A percentile compares a stretch with the other conserved stretches of the same genome.
Evolutionary conservation across 306 rosid species (phyloP).

Genomic region (Oxytropis ochrocephala): DNA sequence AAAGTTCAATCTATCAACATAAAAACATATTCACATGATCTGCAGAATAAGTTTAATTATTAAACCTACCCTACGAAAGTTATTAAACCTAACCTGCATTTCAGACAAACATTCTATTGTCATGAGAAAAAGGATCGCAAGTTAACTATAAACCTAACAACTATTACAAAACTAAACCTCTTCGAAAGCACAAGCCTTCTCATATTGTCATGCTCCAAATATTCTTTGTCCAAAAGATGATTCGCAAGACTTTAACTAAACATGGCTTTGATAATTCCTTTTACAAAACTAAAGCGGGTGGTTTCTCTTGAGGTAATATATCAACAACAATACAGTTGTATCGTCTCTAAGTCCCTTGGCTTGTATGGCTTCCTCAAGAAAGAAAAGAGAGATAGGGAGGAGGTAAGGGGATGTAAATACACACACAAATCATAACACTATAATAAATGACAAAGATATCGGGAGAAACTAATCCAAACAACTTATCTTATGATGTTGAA

Average conservation of each 20-base stretch:
- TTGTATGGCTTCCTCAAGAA: slow-evolving; percentile 74
- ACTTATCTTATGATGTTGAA: background rate
- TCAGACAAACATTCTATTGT: too few relatives aligned
- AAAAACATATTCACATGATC: too few relatives aligned
- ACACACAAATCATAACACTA: background rate
- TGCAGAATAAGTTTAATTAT: too few relatives aligned
- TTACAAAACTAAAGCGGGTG: slow-evolving; percentile 52
- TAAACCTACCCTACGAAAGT: too few relatives aligned
- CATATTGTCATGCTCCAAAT: slow-evolving; percentile 66
- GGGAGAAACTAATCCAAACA: slow-evolving; percentile 4
- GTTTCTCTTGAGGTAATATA: slow-evolving; percentile 73
- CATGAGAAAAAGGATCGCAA: too few relatives aligned
- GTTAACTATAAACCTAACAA: too few relatives aligned
- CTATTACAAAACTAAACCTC: too few relatives aligned
- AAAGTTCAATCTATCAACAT: too few relatives aligned
- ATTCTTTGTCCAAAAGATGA: slow-evolving; percentile 79
- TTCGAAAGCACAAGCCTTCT: slow-evolving; percentile 93
- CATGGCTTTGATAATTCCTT: slow-evolving; percentile 81
- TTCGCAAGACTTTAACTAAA: slow-evolving; percentile 62
- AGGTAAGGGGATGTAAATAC: background rate
- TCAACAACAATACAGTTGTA: slow-evolving; percentile 89
- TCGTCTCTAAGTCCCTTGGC: slow-evolving; percentile 98
- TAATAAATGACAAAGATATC: background rate
- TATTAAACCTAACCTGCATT: too few relatives aligned
- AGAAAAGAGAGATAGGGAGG: background rate